Percentiles rank a stretch among this genome's conserved stretches.
Conservation (phyloP, 257 asterid species). For the Coffea eugenioides region DNA sequence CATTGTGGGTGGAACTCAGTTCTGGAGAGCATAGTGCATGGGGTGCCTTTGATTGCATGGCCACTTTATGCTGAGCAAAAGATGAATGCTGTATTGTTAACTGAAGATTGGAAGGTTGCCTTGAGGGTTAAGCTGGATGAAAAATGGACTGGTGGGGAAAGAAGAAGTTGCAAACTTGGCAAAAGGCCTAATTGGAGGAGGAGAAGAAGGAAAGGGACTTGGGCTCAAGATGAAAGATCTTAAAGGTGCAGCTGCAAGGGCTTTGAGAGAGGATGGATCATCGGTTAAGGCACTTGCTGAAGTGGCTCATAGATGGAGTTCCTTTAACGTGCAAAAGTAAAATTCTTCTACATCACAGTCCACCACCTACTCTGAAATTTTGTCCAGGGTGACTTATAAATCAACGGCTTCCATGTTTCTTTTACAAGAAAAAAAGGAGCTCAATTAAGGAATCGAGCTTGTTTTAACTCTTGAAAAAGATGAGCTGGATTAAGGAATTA, state of each 20-base stretch:
- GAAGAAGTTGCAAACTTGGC: constrained; percentile 16
- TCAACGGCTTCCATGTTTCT: too few relatives aligned
- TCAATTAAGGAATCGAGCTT: too few relatives aligned
- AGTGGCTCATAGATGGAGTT: constrained; percentile 11
- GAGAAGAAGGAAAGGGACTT: constrained; percentile 27
- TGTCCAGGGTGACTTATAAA: too few relatives aligned
- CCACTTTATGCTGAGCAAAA: constrained; percentile 47
- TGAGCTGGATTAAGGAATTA: too few relatives aligned
- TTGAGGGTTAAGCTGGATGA: constrained; percentile 14
- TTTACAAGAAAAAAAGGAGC: too few relatives aligned
- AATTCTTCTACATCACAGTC: too few relatives aligned
- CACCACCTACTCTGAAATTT: too few relatives aligned
- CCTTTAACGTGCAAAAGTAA: too few relatives aligned
- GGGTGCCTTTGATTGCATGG: constrained; percentile 51
- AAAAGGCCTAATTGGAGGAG: constrained; percentile 19
- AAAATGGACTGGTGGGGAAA: constrained; percentile 18
- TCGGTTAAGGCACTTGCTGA: constrained; percentile 13
- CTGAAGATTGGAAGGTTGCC: constrained; percentile 24
- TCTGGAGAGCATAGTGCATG: constrained; percentile 38
- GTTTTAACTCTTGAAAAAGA: too few relatives aligned
- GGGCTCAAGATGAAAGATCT: constrained; percentile 16
- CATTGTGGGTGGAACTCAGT: constrained; percentile 62
- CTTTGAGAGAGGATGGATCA: constrained; percentile 14
- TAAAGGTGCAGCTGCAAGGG: constrained; percentile 22
- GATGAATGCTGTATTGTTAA: constrained; percentile 37